Percentiles rank a stretch among this genome's conserved stretches.
Evolutionary conservation across 2,329 filamentous ascomycete genomes (phyloP).

Genomic region (Karstenula rhodostoma): DNA sequence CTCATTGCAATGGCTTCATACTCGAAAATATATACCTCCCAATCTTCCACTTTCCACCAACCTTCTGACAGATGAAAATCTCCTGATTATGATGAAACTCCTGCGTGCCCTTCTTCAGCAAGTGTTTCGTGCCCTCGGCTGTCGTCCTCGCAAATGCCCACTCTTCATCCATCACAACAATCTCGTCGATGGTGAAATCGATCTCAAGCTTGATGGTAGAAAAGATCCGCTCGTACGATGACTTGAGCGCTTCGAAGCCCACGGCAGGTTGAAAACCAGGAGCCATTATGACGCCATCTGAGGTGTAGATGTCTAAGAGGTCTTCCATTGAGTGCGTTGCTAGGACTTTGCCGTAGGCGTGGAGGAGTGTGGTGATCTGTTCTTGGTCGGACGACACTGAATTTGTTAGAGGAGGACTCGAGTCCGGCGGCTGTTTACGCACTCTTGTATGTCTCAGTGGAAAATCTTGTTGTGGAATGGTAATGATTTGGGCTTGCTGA

Average conservation of each 20-base stretch:
- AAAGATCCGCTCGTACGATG: slow-evolving; percentile 21
- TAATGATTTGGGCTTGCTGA: not conserved
- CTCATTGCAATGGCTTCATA: slow-evolving; percentile 15
- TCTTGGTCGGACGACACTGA: slow-evolving; percentile 8
- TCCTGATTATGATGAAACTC: slow-evolving; percentile 18
- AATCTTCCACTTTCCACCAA: slow-evolving; percentile 17
- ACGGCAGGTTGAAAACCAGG: slow-evolving; percentile 9
- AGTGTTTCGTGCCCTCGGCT: slow-evolving; percentile 18
- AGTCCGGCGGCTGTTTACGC: not conserved
- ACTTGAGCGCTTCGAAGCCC: slow-evolving; percentile 11
- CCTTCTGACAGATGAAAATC: slow-evolving; percentile 15
- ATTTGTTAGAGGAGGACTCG: not conserved
- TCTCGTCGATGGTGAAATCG: slow-evolving; percentile 19
- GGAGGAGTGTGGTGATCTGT: slow-evolving; percentile 15
- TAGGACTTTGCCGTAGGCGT: slow-evolving; percentile 17
- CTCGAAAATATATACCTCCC: slow-evolving; percentile 19
- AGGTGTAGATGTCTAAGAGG: slow-evolving; percentile 20
- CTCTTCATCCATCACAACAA: slow-evolving; percentile 13
- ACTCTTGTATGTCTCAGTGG: not conserved
- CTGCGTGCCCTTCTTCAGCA: slow-evolving; percentile 19
- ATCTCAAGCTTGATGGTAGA: slow-evolving; percentile 19
- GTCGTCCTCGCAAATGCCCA: slow-evolving; percentile 22
- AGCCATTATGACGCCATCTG: slow-evolving; percentile 17
- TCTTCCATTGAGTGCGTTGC: slow-evolving; percentile 16
- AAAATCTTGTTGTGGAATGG: not conserved